Evolutionary conservation across 805 yeast species (phyloP).

Genomic region (Wickerhamomyces subpelliculosus): DNA sequence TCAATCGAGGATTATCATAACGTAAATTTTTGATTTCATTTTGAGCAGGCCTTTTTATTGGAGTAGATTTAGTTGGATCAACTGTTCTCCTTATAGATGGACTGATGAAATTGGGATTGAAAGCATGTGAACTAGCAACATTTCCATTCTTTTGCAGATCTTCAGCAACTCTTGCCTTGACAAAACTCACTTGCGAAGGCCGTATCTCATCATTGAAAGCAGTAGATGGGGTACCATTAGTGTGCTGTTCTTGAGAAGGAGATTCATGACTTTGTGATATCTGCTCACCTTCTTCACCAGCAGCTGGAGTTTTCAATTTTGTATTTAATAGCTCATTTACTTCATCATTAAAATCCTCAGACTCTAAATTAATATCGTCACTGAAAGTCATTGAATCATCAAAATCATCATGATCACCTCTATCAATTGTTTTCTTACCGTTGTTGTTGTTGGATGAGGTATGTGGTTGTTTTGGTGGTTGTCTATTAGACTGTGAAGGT

Average conservation of each 20-base stretch:
- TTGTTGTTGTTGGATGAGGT: slow-evolving; percentile 1
- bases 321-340: slow-evolving; percentile 16
- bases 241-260: slow-evolving; percentile 2
- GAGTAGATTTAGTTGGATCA: slow-evolving; percentile 64
- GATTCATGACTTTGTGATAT: neutral
- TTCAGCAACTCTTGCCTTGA: slow-evolving; percentile 60
- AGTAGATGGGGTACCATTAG: slow-evolving; percentile 2
- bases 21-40: slow-evolving; percentile 10
- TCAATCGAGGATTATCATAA: slow-evolving; percentile 21
- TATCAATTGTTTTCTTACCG: slow-evolving; percentile 2
- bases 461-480: slow-evolving; percentile 1
- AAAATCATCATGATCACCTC: slow-evolving; percentile 28
- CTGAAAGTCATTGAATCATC: slow-evolving; percentile 52
- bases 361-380: slow-evolving; percentile 37
- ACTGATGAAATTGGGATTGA: slow-evolving; percentile 50
- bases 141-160: slow-evolving; percentile 38
- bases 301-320: slow-evolving; percentile 11
- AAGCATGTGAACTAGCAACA: slow-evolving; percentile 33
- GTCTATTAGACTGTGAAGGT: slow-evolving; percentile 1
- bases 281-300: slow-evolving; percentile 9
- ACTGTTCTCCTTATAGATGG: slow-evolving; percentile 52
- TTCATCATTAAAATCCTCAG: slow-evolving; percentile 26
- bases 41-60: slow-evolving; percentile 38
- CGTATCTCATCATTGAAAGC: neutral
- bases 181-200: slow-evolving; percentile 35